Conservation (phyloP, 495 filamentous ascomycete genomes). For the Cenococcum geophilum region DNA sequence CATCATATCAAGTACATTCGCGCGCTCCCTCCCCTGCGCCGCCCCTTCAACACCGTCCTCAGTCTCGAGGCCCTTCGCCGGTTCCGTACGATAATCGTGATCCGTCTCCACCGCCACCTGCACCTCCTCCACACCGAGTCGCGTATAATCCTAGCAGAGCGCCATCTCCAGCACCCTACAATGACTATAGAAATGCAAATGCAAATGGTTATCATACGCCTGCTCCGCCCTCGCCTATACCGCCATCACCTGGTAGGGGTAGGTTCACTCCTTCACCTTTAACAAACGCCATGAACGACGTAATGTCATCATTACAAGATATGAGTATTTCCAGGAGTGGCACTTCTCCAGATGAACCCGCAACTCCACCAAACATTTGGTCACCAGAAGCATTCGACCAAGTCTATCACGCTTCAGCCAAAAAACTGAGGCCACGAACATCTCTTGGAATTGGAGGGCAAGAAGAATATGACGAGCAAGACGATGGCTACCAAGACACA, state of each 20-base stretch:
- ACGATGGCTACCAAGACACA: constrained; percentile 31
- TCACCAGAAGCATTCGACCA: constrained; percentile 82
- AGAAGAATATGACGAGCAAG: constrained; percentile 44
- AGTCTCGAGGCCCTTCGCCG: constrained; percentile 37
- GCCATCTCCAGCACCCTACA: constrained; percentile 33
- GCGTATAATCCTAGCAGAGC: constrained; percentile 35
- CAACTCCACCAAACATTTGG: constrained; percentile 63
- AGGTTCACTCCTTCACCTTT: constrained; percentile 86
- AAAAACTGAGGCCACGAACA: constrained; percentile 56
- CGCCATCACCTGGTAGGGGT: constrained; percentile 54
- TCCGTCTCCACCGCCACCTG: constrained; percentile 40
- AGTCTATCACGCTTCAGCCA: constrained; percentile 38
- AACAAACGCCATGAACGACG: constrained; percentile 92
- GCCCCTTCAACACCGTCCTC: constrained; percentile 13
- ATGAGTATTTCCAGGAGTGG: constrained; percentile 61
- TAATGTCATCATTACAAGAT: constrained; percentile 91
- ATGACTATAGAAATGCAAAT: constrained; percentile 9
- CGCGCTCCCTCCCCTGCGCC: constrained; percentile 37
- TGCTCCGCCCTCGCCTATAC: constrained; percentile 55
- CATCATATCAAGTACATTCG: constrained; percentile 31
- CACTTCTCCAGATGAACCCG: constrained; percentile 48
- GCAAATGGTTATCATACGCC: constrained; percentile 50
- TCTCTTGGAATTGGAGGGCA: constrained; percentile 58
- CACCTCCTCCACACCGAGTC: constrained; percentile 41
- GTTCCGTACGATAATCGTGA: constrained; percentile 27